Conservation (phyloP, 306 rosid species). For the Pyrus betulifolia region DNA sequence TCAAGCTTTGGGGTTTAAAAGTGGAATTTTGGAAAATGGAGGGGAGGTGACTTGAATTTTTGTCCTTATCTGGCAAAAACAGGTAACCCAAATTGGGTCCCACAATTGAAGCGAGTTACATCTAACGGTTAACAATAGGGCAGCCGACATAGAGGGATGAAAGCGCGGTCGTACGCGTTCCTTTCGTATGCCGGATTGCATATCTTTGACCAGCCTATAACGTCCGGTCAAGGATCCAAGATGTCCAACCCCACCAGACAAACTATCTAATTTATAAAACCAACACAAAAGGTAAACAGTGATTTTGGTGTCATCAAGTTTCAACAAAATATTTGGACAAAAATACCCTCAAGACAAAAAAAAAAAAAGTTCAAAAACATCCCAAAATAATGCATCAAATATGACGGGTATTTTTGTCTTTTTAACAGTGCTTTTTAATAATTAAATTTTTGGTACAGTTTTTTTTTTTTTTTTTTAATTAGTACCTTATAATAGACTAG, state of each 20-base stretch:
- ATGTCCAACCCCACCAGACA: not conserved
- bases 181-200: not conserved
- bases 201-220: not conserved
- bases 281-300: too few relatives aligned
- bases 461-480: too few relatives aligned
- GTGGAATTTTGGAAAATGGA: not conserved
- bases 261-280: not conserved
- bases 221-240: not conserved
- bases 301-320: too few relatives aligned
- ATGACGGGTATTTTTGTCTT: too few relatives aligned
- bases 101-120: not conserved
- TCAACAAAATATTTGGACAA: too few relatives aligned
- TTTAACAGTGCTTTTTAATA: too few relatives aligned
- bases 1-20: not conserved
- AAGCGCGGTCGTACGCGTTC: not conserved
- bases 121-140: not conserved
- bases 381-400: too few relatives aligned
- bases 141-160: not conserved
- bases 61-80: not conserved
- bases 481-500: too few relatives aligned
- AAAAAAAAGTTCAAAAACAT: too few relatives aligned
- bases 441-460: too few relatives aligned
- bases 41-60: not conserved
- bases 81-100: not conserved
- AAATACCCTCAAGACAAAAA: too few relatives aligned